Evolutionary conservation across 2,329 filamentous ascomycete species (phyloP), one percentile per base, ranked within the genome.

Genomic region (Neocucurbitaria cava): DNA sequence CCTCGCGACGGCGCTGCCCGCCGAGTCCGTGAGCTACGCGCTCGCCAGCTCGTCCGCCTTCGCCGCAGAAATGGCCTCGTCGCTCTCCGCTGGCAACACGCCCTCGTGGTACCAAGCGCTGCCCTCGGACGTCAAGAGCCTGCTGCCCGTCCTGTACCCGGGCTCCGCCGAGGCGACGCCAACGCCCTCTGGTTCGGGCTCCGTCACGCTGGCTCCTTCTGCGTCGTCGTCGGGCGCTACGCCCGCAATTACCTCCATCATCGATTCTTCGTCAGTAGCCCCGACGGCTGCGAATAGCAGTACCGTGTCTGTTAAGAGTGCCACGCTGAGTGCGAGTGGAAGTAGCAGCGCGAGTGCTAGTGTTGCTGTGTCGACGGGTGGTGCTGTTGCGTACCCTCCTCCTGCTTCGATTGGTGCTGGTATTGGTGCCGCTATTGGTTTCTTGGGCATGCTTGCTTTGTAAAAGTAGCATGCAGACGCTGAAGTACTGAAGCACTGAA

Each of bases 41-140:
- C 58, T 78, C 46, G 78, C 77, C 56, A 78, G 79, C 66, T 65
- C 72, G 17, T 69, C 73, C 48, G 77, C 71, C 41, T 78, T 78
- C 58, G 74, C 73, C 49, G 66, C 73, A 10, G 66, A 76, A 39
- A 73, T 82, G 66, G 72, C 72, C 11, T 77, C 78, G 8, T 74
- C 79, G 41, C 74, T 82, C 69, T 64, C 71, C 10, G 77, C 76
- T 28, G 77, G 78, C 64, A 66, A 72, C 26, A 77, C 76, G 17
- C 79, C 80, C 17, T 56, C 68, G 3, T 82, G 80, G 80, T 81
- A 78, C 69, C 65, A 72, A 8, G 72, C 75, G 8, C 75, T 82
- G 3, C 80, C 80, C 6, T 63, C 72, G 40, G 77, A 78, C 50
- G 73, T 82, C 42, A 74, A 81, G 71, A 76, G 68, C 41, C 76